Base-by-base conservation (phyloP, 805 yeast species). In the Saturnispora dispora region DNA sequence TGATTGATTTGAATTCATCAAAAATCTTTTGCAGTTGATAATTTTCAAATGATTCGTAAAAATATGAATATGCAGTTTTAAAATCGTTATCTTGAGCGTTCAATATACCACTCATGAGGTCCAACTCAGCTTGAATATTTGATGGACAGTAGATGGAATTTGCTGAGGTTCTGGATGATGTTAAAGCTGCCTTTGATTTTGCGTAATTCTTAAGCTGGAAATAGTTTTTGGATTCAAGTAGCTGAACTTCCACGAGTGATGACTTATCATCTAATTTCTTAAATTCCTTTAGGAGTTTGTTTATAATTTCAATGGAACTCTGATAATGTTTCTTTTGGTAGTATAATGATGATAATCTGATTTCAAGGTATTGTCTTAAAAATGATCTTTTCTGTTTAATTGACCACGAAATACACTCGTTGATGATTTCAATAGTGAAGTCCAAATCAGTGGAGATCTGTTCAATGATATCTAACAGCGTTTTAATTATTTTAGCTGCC, bases 21-120 rank as follows among this genome's bases (percentile, higher is more conserved):
- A 37, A 45, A 18, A 40, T 32, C 45, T 52, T 48, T 52, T 71
- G 68, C 55, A 74, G 69, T 63, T 82, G 82, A 68, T 79, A 93
- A 43, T 91, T 91, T 67, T 93, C 99, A 61, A 91, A 89, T 18
- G 96, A 84, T 70, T 93, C 99, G 63, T 80, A 90, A 63, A 93
- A 93, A 68, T 93, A 93, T 6, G 97, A 89, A 64, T 78, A 93
- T 11, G 98, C 96, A 10, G 99, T 93, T 65, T 88, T 86, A 71
- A 87, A 95, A 68, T 93, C 99, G 66, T 87, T 87, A 61, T 93
- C 98, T 69, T 93, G 97, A 37, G 97, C 96, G 71, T 91, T 95
- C 56, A 93, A 76, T 51, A 91, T 82, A 59, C 99, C 99, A 64
- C 95, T 83, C 83, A 91, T 89, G 70, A 88, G 79, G 66, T 93